These are phyloP conservation scores for Fusarium anguioides DNA, from an alignment of 2,329 filamentous ascomycete species.

Conservation along the genomic window DNA sequence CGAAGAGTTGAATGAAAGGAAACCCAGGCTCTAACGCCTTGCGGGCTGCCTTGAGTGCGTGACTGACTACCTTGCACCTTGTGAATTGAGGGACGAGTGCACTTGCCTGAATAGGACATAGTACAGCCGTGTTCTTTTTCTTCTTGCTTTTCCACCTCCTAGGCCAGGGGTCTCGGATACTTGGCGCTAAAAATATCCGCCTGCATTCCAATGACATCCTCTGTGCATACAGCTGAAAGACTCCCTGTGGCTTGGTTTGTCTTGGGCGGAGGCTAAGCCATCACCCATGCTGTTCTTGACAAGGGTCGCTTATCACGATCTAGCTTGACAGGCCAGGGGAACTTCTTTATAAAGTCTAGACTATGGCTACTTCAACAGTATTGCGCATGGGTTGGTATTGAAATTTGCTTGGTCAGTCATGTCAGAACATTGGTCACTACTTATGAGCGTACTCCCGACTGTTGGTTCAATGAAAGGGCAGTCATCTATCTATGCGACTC, in stretches of 20 bases:
- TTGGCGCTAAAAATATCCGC: conserved; percentile 23
- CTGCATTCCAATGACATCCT: conserved; percentile 18
- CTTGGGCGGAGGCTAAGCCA: conserved; percentile 4
- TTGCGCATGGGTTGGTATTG: no score
- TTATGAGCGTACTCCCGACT: no score
- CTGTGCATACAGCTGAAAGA: background rate
- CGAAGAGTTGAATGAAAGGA: background rate
- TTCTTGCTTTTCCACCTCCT: background rate
- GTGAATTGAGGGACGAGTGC: conserved; percentile 8
- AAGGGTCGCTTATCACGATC: conserved; percentile 2
- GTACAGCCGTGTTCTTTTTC: background rate
- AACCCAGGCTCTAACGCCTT: conserved; percentile 30
- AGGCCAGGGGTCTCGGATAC: background rate
- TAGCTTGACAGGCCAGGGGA: background rate
- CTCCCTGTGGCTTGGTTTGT: conserved; percentile 9
- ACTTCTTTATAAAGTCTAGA: conserved; percentile 16
- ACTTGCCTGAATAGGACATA: conserved; percentile 31
- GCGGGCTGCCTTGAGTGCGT: conserved; percentile 30
- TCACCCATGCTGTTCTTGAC: background rate
- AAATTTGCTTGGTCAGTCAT: background rate
- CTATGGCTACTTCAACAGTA: no score
- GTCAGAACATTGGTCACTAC: no score
- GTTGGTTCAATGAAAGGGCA: no score
- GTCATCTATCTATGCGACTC: no score
- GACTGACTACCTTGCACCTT: conserved; percentile 25